Base-by-base conservation (phyloP, 176 grass and related monocot species). In the Musa itinerans region DNA sequence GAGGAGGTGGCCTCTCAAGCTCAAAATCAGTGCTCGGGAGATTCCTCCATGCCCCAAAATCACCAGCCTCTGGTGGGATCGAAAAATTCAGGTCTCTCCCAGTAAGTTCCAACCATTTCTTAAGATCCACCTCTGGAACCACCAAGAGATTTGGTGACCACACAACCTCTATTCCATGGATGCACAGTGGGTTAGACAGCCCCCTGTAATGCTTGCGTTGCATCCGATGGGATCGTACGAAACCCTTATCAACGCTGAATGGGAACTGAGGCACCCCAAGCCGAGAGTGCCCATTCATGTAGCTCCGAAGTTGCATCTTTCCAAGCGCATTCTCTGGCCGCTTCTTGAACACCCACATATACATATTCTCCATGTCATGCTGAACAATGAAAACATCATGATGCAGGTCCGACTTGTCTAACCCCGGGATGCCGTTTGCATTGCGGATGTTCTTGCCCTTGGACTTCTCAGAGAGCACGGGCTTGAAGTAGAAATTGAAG, bases 291-390 rank as follows among this genome's bases (percentile, higher is more conserved):
- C 93, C 93, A 14, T 96, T 96, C 89, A 96, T 96, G 84, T 89
- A 96, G 79, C 93, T 96, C 76, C 93, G 80, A 24, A 96, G 84
- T 76, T 96, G 93, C 93, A 96, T 96, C 87, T 96, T 96, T 53
- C 93, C 89, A 22, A 96, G 89, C 65, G 93, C 87, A 83, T 96
- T 96, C 82, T 96, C 93, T 0, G 93, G 81, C 25, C 85, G 82
- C 61, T 96, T 87, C 78, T 92, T 96, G 76, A 96, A 96, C 69
- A 81, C 87, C 93, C 93, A 96, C 93, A 96, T 96, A 65, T 96
- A 96, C 89, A 96, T 92, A 83, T 96, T 96, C 81, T 96, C 93
- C 93, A 92, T 92, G 74, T 96, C 93, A 27, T 96, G 93, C 79
- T 96, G 93, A 76, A 96, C 93, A 57, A 96, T 78, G 85, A 96